Base-by-base conservation (phyloP, 495 filamentous ascomycete genomes). In the Podospora pseudopauciseta region DNA sequence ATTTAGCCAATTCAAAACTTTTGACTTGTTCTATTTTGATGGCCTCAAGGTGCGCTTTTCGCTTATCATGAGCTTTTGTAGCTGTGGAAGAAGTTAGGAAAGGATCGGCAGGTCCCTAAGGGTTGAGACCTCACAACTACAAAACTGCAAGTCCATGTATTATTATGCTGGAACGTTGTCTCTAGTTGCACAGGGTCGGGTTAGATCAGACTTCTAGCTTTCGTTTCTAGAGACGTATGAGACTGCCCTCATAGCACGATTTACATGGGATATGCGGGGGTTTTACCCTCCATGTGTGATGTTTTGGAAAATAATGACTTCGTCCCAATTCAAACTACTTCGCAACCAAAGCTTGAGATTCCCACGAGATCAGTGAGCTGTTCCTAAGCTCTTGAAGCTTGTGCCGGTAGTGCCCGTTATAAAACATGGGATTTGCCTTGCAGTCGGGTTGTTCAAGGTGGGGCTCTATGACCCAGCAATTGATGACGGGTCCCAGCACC, bases 1-100 rank as follows among this genome's bases (percentile, higher is more conserved):
- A 73, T 77, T 77, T 83, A 82, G 78, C 79, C 74, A 75, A 80
- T 77, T 69, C 72, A 71, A 75, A 65, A 65, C 63, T 63, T 60
- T 68, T 70, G 63, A 65, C 65, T 73, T 69, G 15, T 49, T 49
- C 39, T 49, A 18, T 49, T 49, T 49, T 49, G 39, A 49, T 9
- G 39, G 39, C 39, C 39, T 49, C 7, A 13, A 49, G 39, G 7
- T 49, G 39, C 39, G 39, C 5, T 49, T 5, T 7, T 49, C 6
- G 39, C 9, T 49, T 49, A 11, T 11, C 2, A 49, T 6, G 39
- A 49, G 39, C 39, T 54, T 39, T 66, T 64, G 44, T 60, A 19
- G 27, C 16, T 23, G 32, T 19, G 26, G 39, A 49, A 49, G 39
- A 49, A 49, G 39, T 13, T 49, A 49, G 39, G 39, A 11, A 39